A percentile compares a stretch with the other conserved stretches of the same genome.
phyloP scores from a whole-genome alignment of 2,329 filamentous ascomycete genomes.

The Tolypocladium tropicale region DNA sequence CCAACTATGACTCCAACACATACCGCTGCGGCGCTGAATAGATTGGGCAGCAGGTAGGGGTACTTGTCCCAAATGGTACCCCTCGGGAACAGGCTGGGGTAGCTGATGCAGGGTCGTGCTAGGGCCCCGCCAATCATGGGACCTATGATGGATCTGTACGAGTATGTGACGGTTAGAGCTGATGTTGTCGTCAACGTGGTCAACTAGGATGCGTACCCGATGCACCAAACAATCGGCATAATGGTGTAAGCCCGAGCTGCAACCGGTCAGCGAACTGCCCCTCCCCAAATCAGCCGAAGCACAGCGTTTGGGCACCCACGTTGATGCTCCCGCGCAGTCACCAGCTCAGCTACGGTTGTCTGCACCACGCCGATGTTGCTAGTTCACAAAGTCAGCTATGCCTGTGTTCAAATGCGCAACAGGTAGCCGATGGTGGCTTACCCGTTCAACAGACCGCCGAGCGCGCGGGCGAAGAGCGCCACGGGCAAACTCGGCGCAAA shows the following conservation, averaged over 20 bases:
- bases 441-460: constrained; percentile 90
- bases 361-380: constrained; percentile 92
- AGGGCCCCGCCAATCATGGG: constrained; percentile 85
- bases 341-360: constrained; percentile 88
- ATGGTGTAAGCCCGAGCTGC: constrained; percentile 86
- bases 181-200: no score
- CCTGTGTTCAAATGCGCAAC: not conserved
- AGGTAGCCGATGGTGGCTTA: constrained; percentile 24
- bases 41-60: constrained; percentile 84
- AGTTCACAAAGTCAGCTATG: not conserved
- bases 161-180: constrained; percentile 17
- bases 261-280: not conserved
- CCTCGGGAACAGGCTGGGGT: constrained; percentile 60
- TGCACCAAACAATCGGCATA: constrained; percentile 97
- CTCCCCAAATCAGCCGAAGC: constrained; percentile 7
- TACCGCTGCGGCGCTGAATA: constrained; percentile 79
- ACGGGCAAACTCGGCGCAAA: constrained; percentile 75
- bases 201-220: constrained; percentile 55
- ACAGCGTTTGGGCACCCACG: constrained; percentile 41
- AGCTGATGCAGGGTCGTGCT: constrained; percentile 75
- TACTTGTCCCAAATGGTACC: constrained; percentile 76
- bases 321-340: constrained; percentile 88
- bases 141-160: constrained; percentile 79
- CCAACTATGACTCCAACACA: constrained; percentile 67
- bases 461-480: constrained; percentile 75